phyloP scores from a whole-genome alignment of 306 rosid species.

The Pyrus pyrifolia region DNA sequence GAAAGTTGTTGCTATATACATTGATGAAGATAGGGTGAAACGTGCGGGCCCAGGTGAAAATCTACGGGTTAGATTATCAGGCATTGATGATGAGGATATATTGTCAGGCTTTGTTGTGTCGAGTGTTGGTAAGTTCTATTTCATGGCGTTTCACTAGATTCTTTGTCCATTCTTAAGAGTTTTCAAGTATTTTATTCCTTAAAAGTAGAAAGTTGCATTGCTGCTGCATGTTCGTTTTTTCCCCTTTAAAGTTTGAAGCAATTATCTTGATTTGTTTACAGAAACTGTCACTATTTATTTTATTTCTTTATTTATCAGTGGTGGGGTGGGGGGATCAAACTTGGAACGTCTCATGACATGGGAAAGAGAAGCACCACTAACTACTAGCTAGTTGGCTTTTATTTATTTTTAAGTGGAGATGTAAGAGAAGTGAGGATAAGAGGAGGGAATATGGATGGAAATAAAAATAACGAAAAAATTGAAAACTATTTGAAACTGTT shows the following conservation, averaged over 20 bases:
- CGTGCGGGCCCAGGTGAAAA: constrained; percentile 99
- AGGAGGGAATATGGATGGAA: background rate
- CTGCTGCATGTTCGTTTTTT: background rate
- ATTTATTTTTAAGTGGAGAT: background rate
- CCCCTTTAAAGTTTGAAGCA: background rate
- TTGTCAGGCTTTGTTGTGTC: constrained; percentile 72
- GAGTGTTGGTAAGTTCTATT: constrained; percentile 56
- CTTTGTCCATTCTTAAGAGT: background rate
- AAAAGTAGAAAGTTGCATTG: background rate
- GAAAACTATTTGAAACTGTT: background rate
- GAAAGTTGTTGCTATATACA: constrained; percentile 55
- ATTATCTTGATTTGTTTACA: background rate
- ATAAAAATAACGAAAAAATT: background rate
- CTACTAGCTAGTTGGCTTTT: background rate
- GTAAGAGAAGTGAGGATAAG: background rate
- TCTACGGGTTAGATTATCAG: constrained; percentile 76
- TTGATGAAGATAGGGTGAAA: constrained; percentile 66
- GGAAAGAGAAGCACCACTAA: background rate
- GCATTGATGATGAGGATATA: constrained; percentile 83
- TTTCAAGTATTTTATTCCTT: background rate
- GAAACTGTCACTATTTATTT: background rate
- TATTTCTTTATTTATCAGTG: background rate
- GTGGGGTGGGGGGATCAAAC: background rate
- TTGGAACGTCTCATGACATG: background rate
- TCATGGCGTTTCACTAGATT: background rate